A percentile compares a stretch with the other conserved stretches of the same genome.
Conservation (phyloP, 2,329 filamentous ascomycete genomes). For the Penicillium concentricum region DNA sequence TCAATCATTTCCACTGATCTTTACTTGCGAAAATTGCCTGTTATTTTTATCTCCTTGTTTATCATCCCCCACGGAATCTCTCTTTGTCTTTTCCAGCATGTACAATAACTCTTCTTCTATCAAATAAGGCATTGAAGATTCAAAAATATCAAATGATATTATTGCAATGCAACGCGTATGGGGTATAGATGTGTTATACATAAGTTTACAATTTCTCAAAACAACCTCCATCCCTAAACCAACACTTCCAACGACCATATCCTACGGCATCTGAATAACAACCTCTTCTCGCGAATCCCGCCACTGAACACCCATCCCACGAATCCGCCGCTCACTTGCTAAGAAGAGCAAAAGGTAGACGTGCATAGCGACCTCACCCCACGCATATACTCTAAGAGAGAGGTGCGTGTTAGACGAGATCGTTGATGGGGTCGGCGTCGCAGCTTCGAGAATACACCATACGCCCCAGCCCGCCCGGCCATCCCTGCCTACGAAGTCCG, state of each 20-base stretch:
- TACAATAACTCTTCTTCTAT: constrained; percentile 17
- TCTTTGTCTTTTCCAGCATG: constrained; percentile 12
- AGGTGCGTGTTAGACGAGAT: not conserved
- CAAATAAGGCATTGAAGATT: constrained; percentile 11
- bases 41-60: constrained; percentile 1
- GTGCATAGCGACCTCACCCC: constrained; percentile 70
- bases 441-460: constrained; percentile 38
- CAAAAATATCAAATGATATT: not conserved
- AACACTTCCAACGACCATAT: not conserved
- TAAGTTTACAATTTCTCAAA: not conserved
- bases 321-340: constrained; percentile 64
- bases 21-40: not conserved
- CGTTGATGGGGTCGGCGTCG: not conserved
- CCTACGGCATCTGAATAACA: constrained; percentile 52
- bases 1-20: constrained; percentile 3
- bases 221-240: no score
- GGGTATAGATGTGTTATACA: not conserved
- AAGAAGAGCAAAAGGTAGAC: constrained; percentile 74
- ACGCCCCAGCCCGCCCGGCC: constrained; percentile 48
- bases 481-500: constrained; percentile 36
- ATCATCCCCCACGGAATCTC: not conserved
- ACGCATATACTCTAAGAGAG: constrained; percentile 62
- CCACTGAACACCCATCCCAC: constrained; percentile 62
- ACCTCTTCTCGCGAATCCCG: constrained; percentile 60
- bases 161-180: not conserved